Evolutionary conservation across 1,139 yeast species (phyloP), one percentile per base, ranked within the genome.

Genomic region (Arxiozyma bovina): DNA sequence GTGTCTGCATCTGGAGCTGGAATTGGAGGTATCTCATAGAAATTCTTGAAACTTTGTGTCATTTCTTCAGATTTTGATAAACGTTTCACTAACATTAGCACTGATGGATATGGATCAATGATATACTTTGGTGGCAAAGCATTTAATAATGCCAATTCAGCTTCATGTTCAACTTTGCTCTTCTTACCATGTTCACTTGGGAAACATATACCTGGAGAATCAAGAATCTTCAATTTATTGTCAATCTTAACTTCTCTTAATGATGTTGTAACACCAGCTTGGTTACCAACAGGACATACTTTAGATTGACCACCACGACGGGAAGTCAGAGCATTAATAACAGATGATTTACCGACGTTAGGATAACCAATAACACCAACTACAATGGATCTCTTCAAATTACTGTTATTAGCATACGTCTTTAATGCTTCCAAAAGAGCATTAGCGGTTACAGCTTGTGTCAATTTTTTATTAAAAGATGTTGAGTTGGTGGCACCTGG

Each of bases 361-460:
- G 98, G 98, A 70, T 90, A 91, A 38, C 98, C 98, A 64, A 94
- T 87, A 50, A 93, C 96, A 66, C 99, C 99, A 50, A 90, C 98
- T 45, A 89, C 80, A 55, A 91, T 84, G n/a, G 96, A 83, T 70
- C 99, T 81, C 70, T 91, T 91, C 64, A 91, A 78, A 68, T 90
- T 87, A 42, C 90, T 81, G 70, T 87, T 85, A 58, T 81, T 78
- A 18, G 99, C 91, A 70, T 85, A 93, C 53, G 90, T 79, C 73
- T 93, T 93, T 65, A 93, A 81, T 5, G 96, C 83, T 61, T 85
- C 87, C 62, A 93, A 73, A 62, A 93, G 77, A 43, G 85, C 80
- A 50, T 78, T 79, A 38, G 97, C 85, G 15, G 98, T 87, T 57
- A 79, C 79, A 41, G 83, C 73, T 57, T 82, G 83, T 1, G 93